phyloP scores from a whole-genome alignment of 108 stramenopile genomes.

The Nitzschia inconspicua region DNA sequence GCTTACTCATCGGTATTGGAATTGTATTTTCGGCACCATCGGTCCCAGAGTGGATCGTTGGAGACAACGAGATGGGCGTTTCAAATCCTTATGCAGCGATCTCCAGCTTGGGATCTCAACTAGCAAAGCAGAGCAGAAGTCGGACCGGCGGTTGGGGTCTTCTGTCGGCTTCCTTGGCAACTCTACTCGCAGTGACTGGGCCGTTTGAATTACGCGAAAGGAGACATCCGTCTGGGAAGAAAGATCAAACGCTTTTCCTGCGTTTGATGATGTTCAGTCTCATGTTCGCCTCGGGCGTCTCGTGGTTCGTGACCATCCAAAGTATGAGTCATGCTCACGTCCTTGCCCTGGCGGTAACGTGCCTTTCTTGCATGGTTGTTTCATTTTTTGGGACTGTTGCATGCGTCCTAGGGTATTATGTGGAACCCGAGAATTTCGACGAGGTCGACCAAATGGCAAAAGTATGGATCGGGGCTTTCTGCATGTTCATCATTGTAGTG shows the following conservation, averaged over 20 bases:
- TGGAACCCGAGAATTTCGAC: constrained; percentile 62
- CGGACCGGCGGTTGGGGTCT: constrained; percentile 79
- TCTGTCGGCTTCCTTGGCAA: constrained; percentile 61
- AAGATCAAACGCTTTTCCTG: constrained; percentile 58
- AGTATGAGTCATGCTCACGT: constrained; percentile 67
- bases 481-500: constrained; percentile 38
- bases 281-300: constrained; percentile 74
- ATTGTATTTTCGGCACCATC: constrained; percentile 65
- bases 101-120: constrained; percentile 34
- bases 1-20: constrained; percentile 61
- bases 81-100: constrained; percentile 52
- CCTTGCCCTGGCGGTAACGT: constrained; percentile 53
- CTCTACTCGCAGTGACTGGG: constrained; percentile 71
- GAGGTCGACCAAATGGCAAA: constrained; percentile 66
- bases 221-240: constrained; percentile 49
- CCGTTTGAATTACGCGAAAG: constrained; percentile 74
- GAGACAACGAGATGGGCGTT: constrained; percentile 15
- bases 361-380: constrained; percentile 59
- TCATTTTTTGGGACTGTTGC: constrained; percentile 72
- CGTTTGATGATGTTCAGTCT: constrained; percentile 78
- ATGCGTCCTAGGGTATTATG: constrained; percentile 66
- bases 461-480: constrained; percentile 54
- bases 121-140: constrained; percentile 17
- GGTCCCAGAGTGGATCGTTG: constrained; percentile 35
- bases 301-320: constrained; percentile 76